Evolutionary conservation across 129 eudicot genomes (phyloP).

Genomic region (Cynara cardunculus): DNA sequence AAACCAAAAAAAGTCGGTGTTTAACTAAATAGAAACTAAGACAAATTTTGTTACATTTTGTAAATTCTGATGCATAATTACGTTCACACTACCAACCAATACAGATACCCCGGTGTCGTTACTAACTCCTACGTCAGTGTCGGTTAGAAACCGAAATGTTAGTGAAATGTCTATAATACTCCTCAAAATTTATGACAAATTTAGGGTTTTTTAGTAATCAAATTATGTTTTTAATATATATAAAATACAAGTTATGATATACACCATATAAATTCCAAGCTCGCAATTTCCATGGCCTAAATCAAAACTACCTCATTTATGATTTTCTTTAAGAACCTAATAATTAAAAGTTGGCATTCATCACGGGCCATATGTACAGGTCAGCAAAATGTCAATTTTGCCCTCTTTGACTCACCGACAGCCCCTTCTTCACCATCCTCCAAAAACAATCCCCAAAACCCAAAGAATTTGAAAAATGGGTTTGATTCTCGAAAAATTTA

Average conservation of each 20-base stretch:
- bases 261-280: neutral
- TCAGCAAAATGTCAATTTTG: constrained; percentile 25
- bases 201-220: neutral
- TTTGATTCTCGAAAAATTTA: neutral
- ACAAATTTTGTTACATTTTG: neutral
- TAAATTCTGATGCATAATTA: neutral
- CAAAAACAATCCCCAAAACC: neutral
- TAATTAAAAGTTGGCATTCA: constrained; percentile 28
- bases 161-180: neutral
- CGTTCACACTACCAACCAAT: neutral
- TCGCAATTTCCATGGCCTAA: constrained; percentile 4
- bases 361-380: constrained; percentile 33
- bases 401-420: constrained; percentile 49
- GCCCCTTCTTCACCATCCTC: constrained; percentile 1
- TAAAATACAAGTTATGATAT: neutral
- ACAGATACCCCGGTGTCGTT: neutral
- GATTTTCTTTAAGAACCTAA: constrained; percentile 10
- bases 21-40: neutral
- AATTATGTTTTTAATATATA: neutral
- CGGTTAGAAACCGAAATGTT: neutral
- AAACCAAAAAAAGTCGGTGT: no score
- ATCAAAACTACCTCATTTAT: constrained; percentile 35
- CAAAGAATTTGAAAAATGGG: neutral
- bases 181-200: neutral
- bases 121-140: neutral